phyloP scores from a whole-genome alignment of 2,329 filamentous ascomycete genomes.

The Dothideomycetidae sp. region DNA sequence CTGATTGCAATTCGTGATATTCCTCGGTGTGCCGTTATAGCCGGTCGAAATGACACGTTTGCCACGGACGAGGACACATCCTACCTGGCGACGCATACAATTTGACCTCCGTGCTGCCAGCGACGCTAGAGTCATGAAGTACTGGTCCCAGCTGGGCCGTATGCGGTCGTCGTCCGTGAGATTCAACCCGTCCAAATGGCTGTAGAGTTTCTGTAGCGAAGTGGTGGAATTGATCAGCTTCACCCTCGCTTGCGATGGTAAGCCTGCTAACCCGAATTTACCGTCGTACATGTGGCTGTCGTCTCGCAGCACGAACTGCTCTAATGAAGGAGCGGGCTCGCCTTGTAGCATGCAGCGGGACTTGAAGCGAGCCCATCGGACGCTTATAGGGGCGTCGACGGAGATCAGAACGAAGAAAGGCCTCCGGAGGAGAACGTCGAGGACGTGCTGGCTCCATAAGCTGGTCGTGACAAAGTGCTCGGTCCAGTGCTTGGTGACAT shows the following conservation, averaged over 20 bases:
- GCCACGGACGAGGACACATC: constrained; percentile 79
- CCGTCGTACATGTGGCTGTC: constrained; percentile 62
- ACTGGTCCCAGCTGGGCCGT: constrained; percentile 85
- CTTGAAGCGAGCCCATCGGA: constrained; percentile 70
- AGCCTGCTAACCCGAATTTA: constrained; percentile 49
- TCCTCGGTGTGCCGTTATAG: constrained; percentile 93
- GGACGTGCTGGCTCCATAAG: constrained; percentile 55
- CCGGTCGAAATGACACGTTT: constrained; percentile 84
- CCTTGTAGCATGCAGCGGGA: constrained; percentile 36
- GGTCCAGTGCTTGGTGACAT: constrained; percentile 73
- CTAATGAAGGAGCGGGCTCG: constrained; percentile 38
- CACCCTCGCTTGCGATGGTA: constrained; percentile 70
- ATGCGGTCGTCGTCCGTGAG: constrained; percentile 66
- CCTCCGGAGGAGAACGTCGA: constrained; percentile 62
- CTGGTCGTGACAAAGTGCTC: constrained; percentile 76
- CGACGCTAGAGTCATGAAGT: constrained; percentile 95
- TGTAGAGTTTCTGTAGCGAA: constrained; percentile 55
- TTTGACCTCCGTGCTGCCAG: constrained; percentile 83
- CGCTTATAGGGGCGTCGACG: constrained; percentile 73
- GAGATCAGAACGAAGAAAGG: constrained; percentile 91
- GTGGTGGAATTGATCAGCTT: constrained; percentile 74
- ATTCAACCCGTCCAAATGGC: constrained; percentile 58
- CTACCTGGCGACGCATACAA: constrained; percentile 95
- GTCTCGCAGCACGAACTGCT: constrained; percentile 46
- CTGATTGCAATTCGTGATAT: constrained; percentile 78